Conservation (phyloP, 306 rosid genomes). For the Albizia julibrissin region DNA sequence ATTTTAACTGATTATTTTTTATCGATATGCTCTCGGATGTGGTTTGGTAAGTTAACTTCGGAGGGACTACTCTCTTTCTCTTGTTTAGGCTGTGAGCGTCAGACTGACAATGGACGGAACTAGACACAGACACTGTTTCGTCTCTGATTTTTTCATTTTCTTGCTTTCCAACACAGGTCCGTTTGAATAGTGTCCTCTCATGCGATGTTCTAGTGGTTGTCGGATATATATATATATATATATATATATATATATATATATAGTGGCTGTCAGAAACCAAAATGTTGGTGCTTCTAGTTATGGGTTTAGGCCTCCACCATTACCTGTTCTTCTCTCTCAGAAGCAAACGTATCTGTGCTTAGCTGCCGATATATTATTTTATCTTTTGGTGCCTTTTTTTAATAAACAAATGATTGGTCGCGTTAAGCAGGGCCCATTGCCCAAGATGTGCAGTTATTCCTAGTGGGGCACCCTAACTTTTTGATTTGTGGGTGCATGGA, state of each 20-base stretch:
- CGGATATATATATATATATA: background rate
- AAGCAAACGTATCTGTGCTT: background rate
- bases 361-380: no score
- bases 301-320: slow-evolving; percentile 15
- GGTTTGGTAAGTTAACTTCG: no score
- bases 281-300: slow-evolving; percentile 36
- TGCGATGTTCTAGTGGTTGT: slow-evolving; percentile 58
- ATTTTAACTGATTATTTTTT: no score
- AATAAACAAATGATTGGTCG: background rate
- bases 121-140: slow-evolving; percentile 54
- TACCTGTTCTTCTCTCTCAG: background rate
- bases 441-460: background rate
- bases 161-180: slow-evolving; percentile 41
- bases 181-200: slow-evolving; percentile 44
- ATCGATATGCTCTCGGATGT: no score
- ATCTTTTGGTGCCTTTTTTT: background rate
- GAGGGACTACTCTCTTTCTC: no score
- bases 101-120: slow-evolving; percentile 68
- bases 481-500: background rate
- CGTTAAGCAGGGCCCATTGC: background rate
- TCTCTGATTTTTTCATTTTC: slow-evolving; percentile 8
- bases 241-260: background rate
- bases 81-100: no score
- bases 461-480: background rate
- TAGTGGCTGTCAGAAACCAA: slow-evolving; percentile 42